Evolutionary conservation across 352 stramenopile species (phyloP), one percentile per base, ranked within the genome.

Genomic region (Globisporangium viniferum): DNA sequence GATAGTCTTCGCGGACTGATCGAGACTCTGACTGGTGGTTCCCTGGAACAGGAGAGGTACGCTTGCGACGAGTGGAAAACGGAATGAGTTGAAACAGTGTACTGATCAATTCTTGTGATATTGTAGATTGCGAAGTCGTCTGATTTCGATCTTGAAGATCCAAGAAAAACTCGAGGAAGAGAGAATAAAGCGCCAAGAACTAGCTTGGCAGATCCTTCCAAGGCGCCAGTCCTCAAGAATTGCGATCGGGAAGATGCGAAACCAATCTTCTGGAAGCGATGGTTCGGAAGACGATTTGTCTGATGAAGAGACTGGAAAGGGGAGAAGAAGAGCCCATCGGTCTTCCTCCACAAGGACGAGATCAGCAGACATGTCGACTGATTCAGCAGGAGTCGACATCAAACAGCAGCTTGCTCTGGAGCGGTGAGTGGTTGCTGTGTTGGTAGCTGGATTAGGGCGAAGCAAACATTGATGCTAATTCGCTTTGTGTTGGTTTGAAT

Each of bases 141-240:
- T 96, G 35, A 94, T 94, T 54, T 80, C 79, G 59, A 90, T 96
- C 59, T 55, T 93, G 36, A 96, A 96, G 68, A 73, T 75, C 24
- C 78, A 93, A 72, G 86, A 94, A 61, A 90, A 88, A 57, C 65
- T 85, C 27, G 79, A 93, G 36, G 72, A 86, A 22, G 71, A 93
- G 69, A 68, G 79, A 22, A 67, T 74, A 10, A 91, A 91, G 62
- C 86, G 91, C 59, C 84, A 88, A 49, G 83, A 93, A 58, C 69
- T 91, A 15, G 72, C 77, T 9, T 94, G 82, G 84, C 87, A 94
- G 63, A 81, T 91, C 33, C 66, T 96, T 36, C 86, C 88, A n/a
- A 80, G 86, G 2, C 79, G 88, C 9, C 83, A 93, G 64, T 96
- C 88, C 29, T 96, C 88, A 36, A 85, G 88, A 9, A 90, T 94